Percentiles rank a stretch among this genome's conserved stretches.
These are phyloP conservation scores for Gossypium mustelinum DNA, from an alignment of 345 rosid species.

Conservation along the genomic window DNA sequence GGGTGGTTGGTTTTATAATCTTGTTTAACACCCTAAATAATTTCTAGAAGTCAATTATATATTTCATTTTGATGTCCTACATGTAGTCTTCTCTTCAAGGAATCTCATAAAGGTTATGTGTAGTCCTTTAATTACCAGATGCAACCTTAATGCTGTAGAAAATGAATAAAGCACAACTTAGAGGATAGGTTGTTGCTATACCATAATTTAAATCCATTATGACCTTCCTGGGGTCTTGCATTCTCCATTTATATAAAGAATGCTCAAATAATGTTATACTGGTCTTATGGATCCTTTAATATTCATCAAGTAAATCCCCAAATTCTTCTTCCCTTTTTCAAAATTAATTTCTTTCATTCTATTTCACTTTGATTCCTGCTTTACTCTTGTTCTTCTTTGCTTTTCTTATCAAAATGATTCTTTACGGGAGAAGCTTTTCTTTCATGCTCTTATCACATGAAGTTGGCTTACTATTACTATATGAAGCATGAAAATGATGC, in stretches of 20 bases:
- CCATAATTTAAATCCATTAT: constrained; percentile 15
- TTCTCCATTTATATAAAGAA: constrained; percentile 12
- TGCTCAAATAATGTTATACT: constrained; percentile 10
- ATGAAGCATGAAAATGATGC: constrained; percentile 20
- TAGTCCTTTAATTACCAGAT: not conserved
- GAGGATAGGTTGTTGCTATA: constrained; percentile 11
- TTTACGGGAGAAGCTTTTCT: constrained; percentile 5
- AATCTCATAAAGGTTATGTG: not conserved
- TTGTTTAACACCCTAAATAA: not conserved
- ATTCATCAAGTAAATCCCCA: constrained; percentile 5
- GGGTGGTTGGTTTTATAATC: not conserved
- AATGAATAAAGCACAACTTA: not conserved
- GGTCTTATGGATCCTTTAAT: constrained; percentile 15
- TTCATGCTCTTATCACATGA: constrained; percentile 12
- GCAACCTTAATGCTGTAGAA: constrained; percentile 1
- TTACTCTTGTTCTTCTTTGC: constrained; percentile 26
- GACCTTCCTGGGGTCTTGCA: not conserved
- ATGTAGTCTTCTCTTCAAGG: not conserved
- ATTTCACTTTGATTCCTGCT: constrained; percentile 31
- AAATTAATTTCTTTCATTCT: constrained; percentile 2
- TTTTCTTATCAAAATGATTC: constrained; percentile 21
- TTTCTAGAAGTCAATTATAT: not conserved
- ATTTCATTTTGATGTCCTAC: not conserved
- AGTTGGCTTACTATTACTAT: constrained; percentile 19
- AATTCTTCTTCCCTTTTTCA: not conserved